Conservation (phyloP, 306 rosid species). For the Lupinus albus region DNA sequence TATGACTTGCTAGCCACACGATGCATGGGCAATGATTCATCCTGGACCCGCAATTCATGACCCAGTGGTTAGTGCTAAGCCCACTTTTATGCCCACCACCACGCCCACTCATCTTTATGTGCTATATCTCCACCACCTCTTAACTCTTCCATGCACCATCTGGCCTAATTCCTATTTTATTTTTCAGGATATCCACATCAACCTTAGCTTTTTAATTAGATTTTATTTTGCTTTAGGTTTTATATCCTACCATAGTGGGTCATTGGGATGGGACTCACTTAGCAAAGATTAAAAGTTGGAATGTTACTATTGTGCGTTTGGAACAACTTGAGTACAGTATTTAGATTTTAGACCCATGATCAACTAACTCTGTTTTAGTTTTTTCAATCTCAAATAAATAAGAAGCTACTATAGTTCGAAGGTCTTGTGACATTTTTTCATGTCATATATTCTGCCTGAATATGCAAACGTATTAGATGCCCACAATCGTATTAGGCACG, state of each 20-base stretch:
- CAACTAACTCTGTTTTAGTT: not conserved
- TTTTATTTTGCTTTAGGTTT: not conserved
- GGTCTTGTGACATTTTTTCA: not conserved
- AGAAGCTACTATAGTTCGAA: constrained; percentile 5
- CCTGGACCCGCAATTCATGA: constrained; percentile 57
- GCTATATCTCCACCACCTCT: constrained; percentile 25
- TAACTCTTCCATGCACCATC: constrained; percentile 12
- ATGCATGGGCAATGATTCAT: constrained; percentile 57
- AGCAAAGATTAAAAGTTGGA: constrained; percentile 28
- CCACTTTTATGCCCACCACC: constrained; percentile 58
- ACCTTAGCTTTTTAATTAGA: constrained; percentile 10
- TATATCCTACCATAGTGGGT: constrained; percentile 33
- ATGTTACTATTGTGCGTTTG: constrained; percentile 32
- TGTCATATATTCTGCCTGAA: constrained; percentile 30
- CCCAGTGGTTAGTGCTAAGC: constrained; percentile 51
- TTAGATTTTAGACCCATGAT: no score
- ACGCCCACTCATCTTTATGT: constrained; percentile 46
- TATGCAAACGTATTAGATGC: constrained; percentile 41
- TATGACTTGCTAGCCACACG: constrained; percentile 44
- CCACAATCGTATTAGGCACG: constrained; percentile 36
- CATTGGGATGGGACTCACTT: constrained; percentile 30
- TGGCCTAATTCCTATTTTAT: constrained; percentile 23
- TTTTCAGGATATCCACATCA: constrained; percentile 26
- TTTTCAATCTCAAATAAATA: not conserved
- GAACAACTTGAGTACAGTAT: constrained; percentile 33